Evolutionary conservation across 1,139 yeast species (phyloP).

Genomic region (Candida labiduridarum): DNA sequence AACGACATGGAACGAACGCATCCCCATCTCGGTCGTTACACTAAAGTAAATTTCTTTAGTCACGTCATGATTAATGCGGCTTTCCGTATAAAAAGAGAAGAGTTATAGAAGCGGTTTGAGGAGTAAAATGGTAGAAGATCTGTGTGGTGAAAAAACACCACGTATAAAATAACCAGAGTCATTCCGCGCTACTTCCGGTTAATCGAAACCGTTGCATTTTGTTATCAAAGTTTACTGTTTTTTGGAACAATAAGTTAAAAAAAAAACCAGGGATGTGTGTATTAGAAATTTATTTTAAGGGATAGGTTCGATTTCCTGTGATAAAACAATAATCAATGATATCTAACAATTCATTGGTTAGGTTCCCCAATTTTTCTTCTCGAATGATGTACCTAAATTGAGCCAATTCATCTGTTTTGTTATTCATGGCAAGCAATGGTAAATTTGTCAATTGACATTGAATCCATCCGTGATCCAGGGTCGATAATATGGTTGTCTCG

Average conservation of each 20-base stretch:
- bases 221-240: not conserved
- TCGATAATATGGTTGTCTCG: slow-evolving; percentile 24
- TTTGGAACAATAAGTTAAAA: not conserved
- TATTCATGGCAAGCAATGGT: slow-evolving; percentile 40
- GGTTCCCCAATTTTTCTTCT: slow-evolving; percentile 11
- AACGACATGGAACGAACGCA: not conserved
- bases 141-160: not conserved
- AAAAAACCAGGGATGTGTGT: not conserved
- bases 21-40: not conserved
- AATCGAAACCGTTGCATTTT: not conserved
- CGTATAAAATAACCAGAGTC: not conserved
- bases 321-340: slow-evolving; percentile 31
- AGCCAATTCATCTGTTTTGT: slow-evolving; percentile 37
- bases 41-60: not conserved
- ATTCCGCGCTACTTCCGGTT: not conserved
- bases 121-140: not conserved
- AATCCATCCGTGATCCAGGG: slow-evolving; percentile 40
- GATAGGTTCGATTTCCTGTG: slow-evolving; percentile 22
- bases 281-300: slow-evolving; percentile 7
- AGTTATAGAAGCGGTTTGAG: not conserved
- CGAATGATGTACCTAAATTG: slow-evolving; percentile 31
- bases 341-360: slow-evolving; percentile 20
- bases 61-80: not conserved
- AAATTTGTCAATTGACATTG: slow-evolving; percentile 38
- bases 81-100: not conserved